These are phyloP conservation scores for Kuraishia molischiana DNA, from an alignment of 805 yeast species.

Conservation along the genomic window DNA sequence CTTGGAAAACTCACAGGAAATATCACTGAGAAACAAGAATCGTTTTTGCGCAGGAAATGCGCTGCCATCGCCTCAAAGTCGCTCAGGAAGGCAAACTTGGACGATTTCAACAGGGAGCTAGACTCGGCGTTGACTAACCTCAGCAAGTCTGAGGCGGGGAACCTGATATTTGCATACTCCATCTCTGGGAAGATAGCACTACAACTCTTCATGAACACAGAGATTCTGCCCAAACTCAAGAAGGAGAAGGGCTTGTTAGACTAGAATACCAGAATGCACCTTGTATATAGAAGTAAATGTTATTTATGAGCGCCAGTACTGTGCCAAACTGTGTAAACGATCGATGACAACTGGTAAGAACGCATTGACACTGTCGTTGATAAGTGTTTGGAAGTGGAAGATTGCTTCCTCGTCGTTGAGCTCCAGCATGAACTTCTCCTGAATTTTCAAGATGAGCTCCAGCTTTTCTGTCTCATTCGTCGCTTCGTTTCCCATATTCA, in stretches of 20 bases:
- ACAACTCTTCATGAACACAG: slow-evolving; percentile 14
- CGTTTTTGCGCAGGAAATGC: slow-evolving; percentile 9
- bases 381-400: slow-evolving; percentile 84
- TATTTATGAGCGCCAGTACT: slow-evolving; percentile 86
- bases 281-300: not conserved
- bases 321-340: slow-evolving; percentile 89
- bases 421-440: slow-evolving; percentile 88
- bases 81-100: slow-evolving; percentile 11
- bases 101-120: slow-evolving; percentile 8
- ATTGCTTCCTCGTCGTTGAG: slow-evolving; percentile 96
- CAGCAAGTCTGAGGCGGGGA: slow-evolving; percentile 16
- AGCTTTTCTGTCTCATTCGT: slow-evolving; percentile 58
- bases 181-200: slow-evolving; percentile 16
- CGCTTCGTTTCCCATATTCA: slow-evolving; percentile 7
- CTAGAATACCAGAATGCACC: no score
- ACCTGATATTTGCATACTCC: slow-evolving; percentile 20
- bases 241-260: not conserved
- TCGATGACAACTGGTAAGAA: slow-evolving; percentile 92
- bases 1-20: slow-evolving; percentile 6
- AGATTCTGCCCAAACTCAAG: slow-evolving; percentile 11
- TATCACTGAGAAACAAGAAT: slow-evolving; percentile 14
- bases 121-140: slow-evolving; percentile 8
- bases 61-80: slow-evolving; percentile 10
- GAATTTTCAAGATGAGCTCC: slow-evolving; percentile 82
- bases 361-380: slow-evolving; percentile 91